Evolutionary conservation across 1,284 basidiomycete species (phyloP), one percentile per base, ranked within the genome.

Genomic region (Naganishia sp.): DNA sequence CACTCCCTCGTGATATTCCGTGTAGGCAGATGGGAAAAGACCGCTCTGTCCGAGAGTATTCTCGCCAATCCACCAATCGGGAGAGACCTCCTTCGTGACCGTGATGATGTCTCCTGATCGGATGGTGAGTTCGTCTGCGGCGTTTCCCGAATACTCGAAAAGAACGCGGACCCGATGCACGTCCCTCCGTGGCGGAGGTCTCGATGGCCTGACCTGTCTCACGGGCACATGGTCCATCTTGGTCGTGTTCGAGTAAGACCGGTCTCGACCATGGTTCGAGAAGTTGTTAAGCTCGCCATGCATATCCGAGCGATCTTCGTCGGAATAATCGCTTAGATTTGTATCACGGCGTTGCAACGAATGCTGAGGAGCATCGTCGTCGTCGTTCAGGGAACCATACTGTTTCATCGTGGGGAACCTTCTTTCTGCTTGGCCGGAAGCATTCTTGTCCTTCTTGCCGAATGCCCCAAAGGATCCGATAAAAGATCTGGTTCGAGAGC

Each of bases 31-130:
- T 0, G 91, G 91, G 83, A 93, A 92, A 47, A 92, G 74, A 9
- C 90, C 90, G 50, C 83, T 85, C 71, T 82, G 82, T 17, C 88
- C 89, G 57, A 81, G 79, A 32, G 87, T 74, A 15, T 61, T 71
- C 75, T 90, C 86, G 15, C 90, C 90, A 80, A 91, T 85, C 87
- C 88, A 91, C 91, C 91, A 94, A 64, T 86, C 90, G 66, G 89
- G 88, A 42, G 90, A 81, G 0, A 91, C 88, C 75, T 92, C 89
- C 45, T 85, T 86, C 28, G 89, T 73, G 21, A 92, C 87, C 21
- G 83, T 76, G 65, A 94, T 88, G 70, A 90, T 85, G 55, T 88
- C 87, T 0, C 90, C 91, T 7, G 82, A 80, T 65, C 80, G 83
- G 79, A 93, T 88, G 41, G 83, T 84, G 50, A 94, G 81, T 76